These are phyloP conservation scores for Rhynchosporium graminicola DNA, from an alignment of 2,329 filamentous ascomycete genomes.

Conservation along the genomic window DNA sequence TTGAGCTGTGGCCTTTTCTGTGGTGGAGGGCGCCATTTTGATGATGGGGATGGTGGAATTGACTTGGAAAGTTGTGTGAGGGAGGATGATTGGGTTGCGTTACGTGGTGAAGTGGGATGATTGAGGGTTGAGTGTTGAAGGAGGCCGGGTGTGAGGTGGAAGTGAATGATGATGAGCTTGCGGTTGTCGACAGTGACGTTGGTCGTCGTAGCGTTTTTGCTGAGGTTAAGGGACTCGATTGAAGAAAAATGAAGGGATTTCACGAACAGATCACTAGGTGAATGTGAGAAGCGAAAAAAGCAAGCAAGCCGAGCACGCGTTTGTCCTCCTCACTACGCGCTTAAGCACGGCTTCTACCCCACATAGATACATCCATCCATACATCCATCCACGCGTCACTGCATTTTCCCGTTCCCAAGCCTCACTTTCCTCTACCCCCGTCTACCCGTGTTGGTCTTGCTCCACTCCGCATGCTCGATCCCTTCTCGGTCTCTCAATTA, in stretches of 20 bases:
- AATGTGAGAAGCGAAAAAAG: background rate
- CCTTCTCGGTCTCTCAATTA: background rate
- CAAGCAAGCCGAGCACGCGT: background rate
- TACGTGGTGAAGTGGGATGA: background rate
- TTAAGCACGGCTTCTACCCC: no score
- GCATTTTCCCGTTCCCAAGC: background rate
- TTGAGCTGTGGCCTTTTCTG: conserved; percentile 24
- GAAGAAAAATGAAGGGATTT: no score
- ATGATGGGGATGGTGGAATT: background rate
- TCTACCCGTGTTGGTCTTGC: no score
- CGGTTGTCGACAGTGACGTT: no score
- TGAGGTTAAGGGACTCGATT: no score
- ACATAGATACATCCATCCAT: background rate
- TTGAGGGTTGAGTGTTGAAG: background rate
- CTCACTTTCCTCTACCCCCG: background rate
- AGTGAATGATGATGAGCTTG: no score
- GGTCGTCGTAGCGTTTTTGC: no score
- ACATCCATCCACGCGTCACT: conserved; percentile 19
- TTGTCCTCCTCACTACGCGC: no score
- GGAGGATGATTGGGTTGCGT: background rate
- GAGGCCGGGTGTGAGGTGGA: background rate
- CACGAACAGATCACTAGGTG: no score
- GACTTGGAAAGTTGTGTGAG: background rate
- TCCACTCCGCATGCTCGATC: background rate
- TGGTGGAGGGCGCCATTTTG: conserved; percentile 21